Conservation (phyloP, 306 rosid genomes). For the Abrus precatorius region DNA sequence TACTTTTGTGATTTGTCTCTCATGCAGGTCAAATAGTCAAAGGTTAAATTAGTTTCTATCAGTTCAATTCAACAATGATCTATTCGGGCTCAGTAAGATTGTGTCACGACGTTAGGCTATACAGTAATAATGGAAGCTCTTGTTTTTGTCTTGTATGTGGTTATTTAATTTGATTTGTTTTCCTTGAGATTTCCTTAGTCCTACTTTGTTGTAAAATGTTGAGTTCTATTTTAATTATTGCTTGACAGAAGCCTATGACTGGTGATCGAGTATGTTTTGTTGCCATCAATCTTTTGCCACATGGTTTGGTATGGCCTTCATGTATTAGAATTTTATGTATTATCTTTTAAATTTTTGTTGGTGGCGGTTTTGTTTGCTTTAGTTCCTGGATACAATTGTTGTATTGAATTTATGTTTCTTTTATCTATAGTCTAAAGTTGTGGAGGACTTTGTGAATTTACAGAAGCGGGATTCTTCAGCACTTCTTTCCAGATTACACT, state of each 20-base stretch:
- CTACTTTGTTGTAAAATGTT: neutral
- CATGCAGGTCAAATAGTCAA: constrained; percentile 33
- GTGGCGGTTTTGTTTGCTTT: constrained; percentile 13
- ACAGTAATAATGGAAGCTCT: constrained; percentile 47
- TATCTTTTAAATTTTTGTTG: neutral
- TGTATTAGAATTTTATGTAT: constrained; percentile 15
- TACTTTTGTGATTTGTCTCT: constrained; percentile 5
- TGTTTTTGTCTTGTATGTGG: constrained; percentile 63
- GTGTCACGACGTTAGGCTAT: constrained; percentile 50
- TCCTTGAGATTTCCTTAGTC: neutral
- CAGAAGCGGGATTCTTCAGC: constrained; percentile 66
- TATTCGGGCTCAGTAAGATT: constrained; percentile 61
- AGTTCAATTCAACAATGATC: constrained; percentile 59
- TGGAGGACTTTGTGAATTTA: constrained; percentile 49
- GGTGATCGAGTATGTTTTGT: constrained; percentile 59
- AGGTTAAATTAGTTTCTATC: constrained; percentile 27
- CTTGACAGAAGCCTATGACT: constrained; percentile 51
- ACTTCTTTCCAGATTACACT: constrained; percentile 55
- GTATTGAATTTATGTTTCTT: constrained; percentile 23
- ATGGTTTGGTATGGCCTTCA: constrained; percentile 63
- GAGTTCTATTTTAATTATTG: constrained; percentile 37
- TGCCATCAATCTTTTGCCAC: constrained; percentile 56
- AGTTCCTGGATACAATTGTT: neutral
- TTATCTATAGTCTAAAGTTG: constrained; percentile 32
- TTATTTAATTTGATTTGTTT: neutral